Evolutionary conservation across 352 stramenopile genomes (phyloP), one percentile per base, ranked within the genome.

Genomic region (Hyaloperonospora arabidopsidis): DNA sequence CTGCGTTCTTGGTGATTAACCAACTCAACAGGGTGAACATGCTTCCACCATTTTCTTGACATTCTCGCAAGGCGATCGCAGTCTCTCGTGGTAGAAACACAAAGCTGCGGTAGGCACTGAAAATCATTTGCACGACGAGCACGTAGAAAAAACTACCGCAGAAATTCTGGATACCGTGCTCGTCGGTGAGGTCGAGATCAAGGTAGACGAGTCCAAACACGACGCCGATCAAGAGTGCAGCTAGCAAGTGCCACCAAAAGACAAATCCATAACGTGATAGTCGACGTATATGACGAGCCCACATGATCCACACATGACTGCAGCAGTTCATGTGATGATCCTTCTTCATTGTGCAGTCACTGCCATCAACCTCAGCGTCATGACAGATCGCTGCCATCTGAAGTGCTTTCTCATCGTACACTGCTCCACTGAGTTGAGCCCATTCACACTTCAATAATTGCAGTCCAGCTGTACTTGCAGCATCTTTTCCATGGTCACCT

Each of bases 1-100:
- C 80, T 22, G 76, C 4, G 45, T 79, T 79, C 48, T 84, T 84
- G 19, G 70, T 52, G 0, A 79, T 2, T n/a, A 76, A 84, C 74
- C 74, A 84, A 0, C 65, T 54, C 0, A 62, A 51, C 4, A 79
- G 39, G 25, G 67, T 29, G 36, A 79, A 82, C 2, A 78, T 39
- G 4, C 61, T 61, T 0, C 51, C 57, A 12, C 45, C 46, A 61
- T 85, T 11, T 44, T 17, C 15, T 2, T 44, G 11, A 22, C 11
- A 77, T 36, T 82, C 72, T 4, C 69, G 57, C n/a, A 62, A 45
- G 17, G 81, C 60, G 11, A 85, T 63, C 10, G 74, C 55, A 2
- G 82, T 36, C 44, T 82, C 72, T 17, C 72, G 45, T 1, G 74
- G 74, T 8, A 85, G 59, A 2, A 59, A 53, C 5, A 67, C 47